Percentiles rank a stretch among this genome's conserved stretches.
These are phyloP conservation scores for Neobulgaria alba DNA, from an alignment of 2,329 filamentous ascomycete species.

Conservation along the genomic window DNA sequence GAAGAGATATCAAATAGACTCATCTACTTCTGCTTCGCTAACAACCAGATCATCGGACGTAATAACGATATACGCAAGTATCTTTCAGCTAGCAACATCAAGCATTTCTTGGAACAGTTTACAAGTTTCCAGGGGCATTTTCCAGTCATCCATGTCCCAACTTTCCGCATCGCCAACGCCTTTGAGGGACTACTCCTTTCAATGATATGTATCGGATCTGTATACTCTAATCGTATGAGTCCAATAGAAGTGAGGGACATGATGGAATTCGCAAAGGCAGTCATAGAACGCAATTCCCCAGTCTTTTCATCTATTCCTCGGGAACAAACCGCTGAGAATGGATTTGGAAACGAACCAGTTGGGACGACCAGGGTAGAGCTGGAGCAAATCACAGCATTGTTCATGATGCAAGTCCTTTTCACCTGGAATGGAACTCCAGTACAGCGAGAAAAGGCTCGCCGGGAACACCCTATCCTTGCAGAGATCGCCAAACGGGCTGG, in stretches of 20 bases:
- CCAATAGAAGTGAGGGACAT: slow-evolving; percentile 56
- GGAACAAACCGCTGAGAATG: slow-evolving; percentile 31
- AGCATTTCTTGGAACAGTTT: slow-evolving; percentile 63
- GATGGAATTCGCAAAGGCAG: slow-evolving; percentile 53
- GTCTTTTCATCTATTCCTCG: slow-evolving; percentile 40
- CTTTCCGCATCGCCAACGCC: slow-evolving; percentile 57
- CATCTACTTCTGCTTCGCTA: slow-evolving; percentile 48
- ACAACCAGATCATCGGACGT: slow-evolving; percentile 46
- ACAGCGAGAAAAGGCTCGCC: slow-evolving; percentile 55
- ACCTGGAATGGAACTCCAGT: slow-evolving; percentile 62
- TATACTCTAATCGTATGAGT: slow-evolving; percentile 58
- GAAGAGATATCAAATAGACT: slow-evolving; percentile 47
- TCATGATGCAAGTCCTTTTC: slow-evolving; percentile 52
- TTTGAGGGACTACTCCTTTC: slow-evolving; percentile 59
- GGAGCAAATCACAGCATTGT: slow-evolving; percentile 60
- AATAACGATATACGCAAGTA: slow-evolving; percentile 43
- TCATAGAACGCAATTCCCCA: slow-evolving; percentile 47
- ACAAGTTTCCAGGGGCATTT: slow-evolving; percentile 67
- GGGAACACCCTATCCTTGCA: slow-evolving; percentile 48
- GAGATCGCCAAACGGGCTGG: slow-evolving; percentile 47
- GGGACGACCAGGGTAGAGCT: slow-evolving; percentile 37
- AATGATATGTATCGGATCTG: slow-evolving; percentile 67
- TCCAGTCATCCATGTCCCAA: slow-evolving; percentile 62
- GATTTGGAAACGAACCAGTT: slow-evolving; percentile 32
- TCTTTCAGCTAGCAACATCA: slow-evolving; percentile 59